Evolutionary conservation across 441 rosid species (phyloP).

Genomic region (Pelargonium citronellum): DNA sequence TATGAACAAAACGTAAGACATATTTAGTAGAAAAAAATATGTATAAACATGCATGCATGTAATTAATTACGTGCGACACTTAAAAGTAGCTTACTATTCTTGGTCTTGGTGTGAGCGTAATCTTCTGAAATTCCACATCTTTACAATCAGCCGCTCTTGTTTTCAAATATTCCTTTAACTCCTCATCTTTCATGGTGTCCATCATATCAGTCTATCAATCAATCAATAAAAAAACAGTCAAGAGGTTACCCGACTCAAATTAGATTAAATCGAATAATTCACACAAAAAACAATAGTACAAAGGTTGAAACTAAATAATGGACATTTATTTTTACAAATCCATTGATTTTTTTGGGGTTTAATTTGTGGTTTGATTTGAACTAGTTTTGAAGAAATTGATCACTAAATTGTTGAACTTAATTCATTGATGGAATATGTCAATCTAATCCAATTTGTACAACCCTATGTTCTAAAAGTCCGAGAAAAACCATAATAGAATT

Average conservation of each 20-base stretch:
- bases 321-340: too few species aligned
- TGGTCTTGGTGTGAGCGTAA: slow-evolving; percentile 11
- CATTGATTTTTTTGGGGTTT: too few species aligned
- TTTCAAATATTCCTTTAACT: slow-evolving; percentile 29
- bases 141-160: slow-evolving; percentile 30
- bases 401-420: too few species aligned
- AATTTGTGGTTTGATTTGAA: too few species aligned
- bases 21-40: background rate
- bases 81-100: slow-evolving; percentile 16
- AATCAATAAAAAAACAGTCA: too few species aligned
- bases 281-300: background rate
- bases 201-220: slow-evolving; percentile 23
- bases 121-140: slow-evolving; percentile 24
- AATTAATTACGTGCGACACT: background rate
- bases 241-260: background rate
- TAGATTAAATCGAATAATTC: background rate
- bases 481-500: too few species aligned
- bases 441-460: too few species aligned
- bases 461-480: too few species aligned
- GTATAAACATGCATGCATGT: background rate
- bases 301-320: too few species aligned
- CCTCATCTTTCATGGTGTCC: slow-evolving; percentile 34
- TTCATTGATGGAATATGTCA: too few species aligned
- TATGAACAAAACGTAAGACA: too few species aligned
- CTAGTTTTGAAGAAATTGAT: too few species aligned